Conservation (phyloP, 2,329 filamentous ascomycete genomes). For the Orbilia javanica region DNA sequence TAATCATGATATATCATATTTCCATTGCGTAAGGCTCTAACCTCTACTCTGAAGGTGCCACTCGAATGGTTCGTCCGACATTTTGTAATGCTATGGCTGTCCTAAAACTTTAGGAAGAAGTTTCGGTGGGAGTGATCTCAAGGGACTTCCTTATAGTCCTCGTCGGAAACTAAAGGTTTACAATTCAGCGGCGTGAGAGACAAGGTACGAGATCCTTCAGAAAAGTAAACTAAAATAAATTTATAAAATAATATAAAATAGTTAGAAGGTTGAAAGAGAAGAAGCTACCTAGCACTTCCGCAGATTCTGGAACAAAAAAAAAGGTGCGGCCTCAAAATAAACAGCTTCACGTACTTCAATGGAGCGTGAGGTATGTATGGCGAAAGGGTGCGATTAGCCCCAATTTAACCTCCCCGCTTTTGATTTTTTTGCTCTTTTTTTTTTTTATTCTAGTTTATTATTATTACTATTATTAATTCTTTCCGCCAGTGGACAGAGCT, state of each 20-base stretch:
- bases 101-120: too few species aligned
- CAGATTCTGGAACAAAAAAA: conserved; percentile 9
- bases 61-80: too few species aligned
- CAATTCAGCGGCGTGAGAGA: too few species aligned
- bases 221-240: too few species aligned
- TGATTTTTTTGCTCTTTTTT: neutral
- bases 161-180: too few species aligned
- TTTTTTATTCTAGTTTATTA: neutral
- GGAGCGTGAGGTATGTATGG: conserved; percentile 4
- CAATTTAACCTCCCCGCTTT: neutral
- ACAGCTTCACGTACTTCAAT: too few species aligned
- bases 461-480: conserved; percentile 3
- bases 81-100: too few species aligned
- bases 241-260: neutral
- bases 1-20: too few species aligned
- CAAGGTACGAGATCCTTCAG: too few species aligned
- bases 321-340: neutral
- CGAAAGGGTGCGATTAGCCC: neutral
- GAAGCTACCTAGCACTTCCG: neutral
- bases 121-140: too few species aligned
- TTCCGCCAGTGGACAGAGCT: neutral
- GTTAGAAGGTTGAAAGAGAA: neutral
- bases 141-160: too few species aligned
- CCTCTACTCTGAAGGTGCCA: neutral
- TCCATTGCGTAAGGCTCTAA: neutral